phyloP scores from a whole-genome alignment of 2,329 filamentous ascomycete genomes.

The Colletotrichum aenigma region DNA sequence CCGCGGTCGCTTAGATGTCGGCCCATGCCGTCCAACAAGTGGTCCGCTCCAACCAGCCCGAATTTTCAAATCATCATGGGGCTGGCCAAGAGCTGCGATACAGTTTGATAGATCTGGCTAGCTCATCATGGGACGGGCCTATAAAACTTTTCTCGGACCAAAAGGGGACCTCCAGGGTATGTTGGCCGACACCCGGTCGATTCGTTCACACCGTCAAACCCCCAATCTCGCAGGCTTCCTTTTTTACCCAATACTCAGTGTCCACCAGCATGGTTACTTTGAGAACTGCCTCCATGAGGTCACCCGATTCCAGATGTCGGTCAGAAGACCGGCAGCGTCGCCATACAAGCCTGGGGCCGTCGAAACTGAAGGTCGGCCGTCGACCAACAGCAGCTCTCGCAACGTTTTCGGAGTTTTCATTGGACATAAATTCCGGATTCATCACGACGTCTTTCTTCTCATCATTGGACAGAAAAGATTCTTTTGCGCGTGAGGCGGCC shows the following conservation, averaged over 20 bases:
- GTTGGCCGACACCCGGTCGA: background rate
- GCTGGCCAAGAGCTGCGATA: background rate
- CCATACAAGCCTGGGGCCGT: background rate
- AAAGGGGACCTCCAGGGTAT: background rate
- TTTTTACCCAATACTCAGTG: background rate
- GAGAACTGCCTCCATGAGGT: background rate
- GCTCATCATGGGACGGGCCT: conserved; percentile 9
- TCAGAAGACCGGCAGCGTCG: background rate
- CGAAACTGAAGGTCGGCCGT: background rate
- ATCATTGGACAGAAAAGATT: conserved; percentile 45
- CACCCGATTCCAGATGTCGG: background rate
- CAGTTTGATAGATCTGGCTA: conserved; percentile 14
- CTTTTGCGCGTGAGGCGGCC: conserved; percentile 31
- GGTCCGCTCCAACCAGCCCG: background rate
- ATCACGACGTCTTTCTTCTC: conserved; percentile 29
- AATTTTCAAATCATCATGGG: background rate
- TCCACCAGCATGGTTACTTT: background rate
- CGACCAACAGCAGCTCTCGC: conserved; percentile 34
- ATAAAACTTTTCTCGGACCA: background rate
- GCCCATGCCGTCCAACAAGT: background rate
- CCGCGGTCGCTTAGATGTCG: background rate
- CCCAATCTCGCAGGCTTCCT: background rate
- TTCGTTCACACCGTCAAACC: background rate
- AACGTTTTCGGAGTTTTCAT: conserved; percentile 29
- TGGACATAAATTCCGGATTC: conserved; percentile 40